Evolutionary conservation across 2,329 filamentous ascomycete species (phyloP), one percentile per base, ranked within the genome.

Genomic region (Fusarium dimerum): DNA sequence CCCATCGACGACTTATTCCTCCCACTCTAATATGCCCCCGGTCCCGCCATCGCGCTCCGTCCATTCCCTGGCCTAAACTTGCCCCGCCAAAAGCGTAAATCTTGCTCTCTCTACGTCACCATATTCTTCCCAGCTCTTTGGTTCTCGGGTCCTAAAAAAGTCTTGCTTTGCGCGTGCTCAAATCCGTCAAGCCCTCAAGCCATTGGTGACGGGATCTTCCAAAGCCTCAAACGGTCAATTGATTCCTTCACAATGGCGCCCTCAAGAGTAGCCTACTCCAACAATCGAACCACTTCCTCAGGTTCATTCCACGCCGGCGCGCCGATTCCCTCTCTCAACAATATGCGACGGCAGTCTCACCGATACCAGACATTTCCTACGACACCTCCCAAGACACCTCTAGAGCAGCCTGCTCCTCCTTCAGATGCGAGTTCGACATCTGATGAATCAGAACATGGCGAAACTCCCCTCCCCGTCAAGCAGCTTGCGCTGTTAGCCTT

Each of bases 401-500:
- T 84, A 49, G 78, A 77, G 15, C 78, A 78, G 15, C 75, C 59
- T 63, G 73, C 52, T 50, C 16, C 57, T 6, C 63, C 49, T 39
- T 63, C 61, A 17, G 61, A 67, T 44, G 56, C 51, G 42, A 64
- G 63, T 48, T 66, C 67, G 18, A 57, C 57, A 3, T 59, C 57
- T 16, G 65, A 67, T 38, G 68, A 71, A 12, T 61, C 67, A 41
- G 73, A 73, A n/a, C 60, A 76, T 56, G 73, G 80, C 59, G 80
- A 84, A 59, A 90, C 90, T 2, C 92, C 93, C 0, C 75, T 99
- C 16, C 94, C 94, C 0, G 84, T 85, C 59, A 85, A 80, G 61
- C 94, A 97, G 76, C 86, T 99, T 55, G 81, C 86, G 6, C 83
- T 97, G 12, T 78, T 99, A 34, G 93, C 93, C 1, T 76, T 97